Percentiles rank a stretch among this genome's conserved stretches.
Evolutionary conservation across 1,284 basidiomycete species (phyloP).

Genomic region (Termitomyces sp.): DNA sequence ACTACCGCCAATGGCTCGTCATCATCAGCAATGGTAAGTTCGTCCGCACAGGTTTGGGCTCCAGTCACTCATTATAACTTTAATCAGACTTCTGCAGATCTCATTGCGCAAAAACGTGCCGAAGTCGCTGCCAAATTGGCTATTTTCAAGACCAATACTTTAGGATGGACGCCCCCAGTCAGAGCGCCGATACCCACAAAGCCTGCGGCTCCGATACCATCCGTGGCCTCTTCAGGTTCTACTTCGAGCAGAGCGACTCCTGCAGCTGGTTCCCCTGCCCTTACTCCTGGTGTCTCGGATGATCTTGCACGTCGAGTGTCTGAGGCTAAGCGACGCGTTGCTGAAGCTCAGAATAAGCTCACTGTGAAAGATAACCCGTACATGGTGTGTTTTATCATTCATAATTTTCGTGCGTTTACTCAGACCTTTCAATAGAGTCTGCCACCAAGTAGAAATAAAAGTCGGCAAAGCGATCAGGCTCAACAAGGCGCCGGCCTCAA

Average conservation of each 20-base stretch:
- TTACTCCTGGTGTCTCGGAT: constrained; percentile 45
- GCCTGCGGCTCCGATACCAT: constrained; percentile 28
- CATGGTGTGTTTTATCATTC: constrained; percentile 48
- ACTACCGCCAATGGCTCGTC: constrained; percentile 45
- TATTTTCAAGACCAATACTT: constrained; percentile 57
- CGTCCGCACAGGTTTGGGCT: neutral
- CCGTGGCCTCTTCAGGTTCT: constrained; percentile 27
- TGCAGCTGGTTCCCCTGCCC: constrained; percentile 25
- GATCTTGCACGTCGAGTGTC: constrained; percentile 68
- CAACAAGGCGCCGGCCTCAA: constrained; percentile 80
- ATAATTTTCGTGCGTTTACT: neutral
- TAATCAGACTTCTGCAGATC: constrained; percentile 44
- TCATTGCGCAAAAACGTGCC: constrained; percentile 76
- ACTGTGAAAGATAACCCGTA: constrained; percentile 78
- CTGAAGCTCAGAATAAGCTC: constrained; percentile 71
- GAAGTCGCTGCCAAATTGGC: constrained; percentile 84
- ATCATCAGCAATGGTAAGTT: constrained; percentile 38
- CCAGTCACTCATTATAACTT: neutral
- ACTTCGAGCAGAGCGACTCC: constrained; percentile 33
- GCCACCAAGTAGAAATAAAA: constrained; percentile 53
- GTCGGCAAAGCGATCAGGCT: constrained; percentile 48
- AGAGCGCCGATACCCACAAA: constrained; percentile 26
- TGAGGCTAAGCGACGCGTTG: constrained; percentile 75
- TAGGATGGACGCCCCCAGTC: constrained; percentile 27
- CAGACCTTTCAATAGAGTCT: constrained; percentile 34